A percentile compares a stretch with the other conserved stretches of the same genome.
phyloP scores from a whole-genome alignment of 768 basidiomycete species.

The Chalciporus pseudorubinellus region DNA sequence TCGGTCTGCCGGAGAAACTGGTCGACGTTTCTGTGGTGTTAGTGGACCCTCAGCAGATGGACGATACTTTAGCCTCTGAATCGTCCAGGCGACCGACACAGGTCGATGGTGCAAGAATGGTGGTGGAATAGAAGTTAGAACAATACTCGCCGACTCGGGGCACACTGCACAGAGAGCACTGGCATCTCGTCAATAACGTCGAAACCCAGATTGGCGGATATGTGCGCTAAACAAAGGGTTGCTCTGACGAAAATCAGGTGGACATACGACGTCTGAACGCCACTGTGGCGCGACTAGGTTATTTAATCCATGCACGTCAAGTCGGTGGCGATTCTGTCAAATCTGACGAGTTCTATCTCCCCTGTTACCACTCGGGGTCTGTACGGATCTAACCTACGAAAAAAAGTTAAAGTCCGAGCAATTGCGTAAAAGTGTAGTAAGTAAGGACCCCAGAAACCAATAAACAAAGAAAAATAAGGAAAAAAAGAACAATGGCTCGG shows the following conservation, averaged over 20 bases:
- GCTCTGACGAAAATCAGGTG: constrained; percentile 43
- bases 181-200: constrained; percentile 63
- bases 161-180: constrained; percentile 73
- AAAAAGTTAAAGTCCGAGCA: too few relatives aligned
- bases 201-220: constrained; percentile 65
- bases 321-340: too few relatives aligned
- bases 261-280: too few relatives aligned
- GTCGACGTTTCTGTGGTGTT: constrained; percentile 21
- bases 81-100: constrained; percentile 1
- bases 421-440: too few relatives aligned
- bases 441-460: too few relatives aligned
- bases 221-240: constrained; percentile 52
- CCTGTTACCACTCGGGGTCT: too few relatives aligned
- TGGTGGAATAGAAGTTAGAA: constrained; percentile 65
- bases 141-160: constrained; percentile 66
- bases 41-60: constrained; percentile 18
- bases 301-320: too few relatives aligned
- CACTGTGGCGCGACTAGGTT: too few relatives aligned
- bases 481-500: too few relatives aligned
- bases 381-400: too few relatives aligned
- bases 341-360: too few relatives aligned
- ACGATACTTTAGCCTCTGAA: constrained; percentile 10
- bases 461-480: too few relatives aligned
- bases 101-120: constrained; percentile 44
- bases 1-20: constrained; percentile 23